Percentiles rank a stretch among this genome's conserved stretches.
phyloP scores from a whole-genome alignment of 805 yeast species.

The Isabelozyma rhagii region DNA sequence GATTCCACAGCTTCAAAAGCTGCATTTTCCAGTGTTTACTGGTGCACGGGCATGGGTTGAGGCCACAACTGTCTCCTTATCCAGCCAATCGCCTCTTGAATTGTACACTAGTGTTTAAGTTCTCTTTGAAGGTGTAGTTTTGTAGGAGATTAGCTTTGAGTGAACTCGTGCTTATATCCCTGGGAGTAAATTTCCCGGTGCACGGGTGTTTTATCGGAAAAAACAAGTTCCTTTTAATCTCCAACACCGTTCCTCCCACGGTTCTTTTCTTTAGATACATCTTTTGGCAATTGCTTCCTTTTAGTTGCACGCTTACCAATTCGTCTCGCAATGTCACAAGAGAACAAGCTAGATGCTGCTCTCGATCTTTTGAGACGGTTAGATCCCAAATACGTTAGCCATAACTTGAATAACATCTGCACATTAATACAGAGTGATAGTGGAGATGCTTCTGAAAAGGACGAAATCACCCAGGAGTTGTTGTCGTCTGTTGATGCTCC shows the following conservation, averaged over 20 bases:
- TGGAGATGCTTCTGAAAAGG: conserved; percentile 11
- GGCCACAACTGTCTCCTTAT: too few species aligned
- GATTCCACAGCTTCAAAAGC: too few species aligned
- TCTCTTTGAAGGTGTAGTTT: too few species aligned
- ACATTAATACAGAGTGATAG: conserved; percentile 25
- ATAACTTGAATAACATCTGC: conserved; percentile 35
- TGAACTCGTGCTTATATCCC: too few species aligned
- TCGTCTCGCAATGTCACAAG: conserved; percentile 18
- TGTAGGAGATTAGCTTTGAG: too few species aligned
- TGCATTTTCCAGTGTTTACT: too few species aligned
- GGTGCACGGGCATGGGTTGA: too few species aligned
- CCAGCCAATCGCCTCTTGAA: too few species aligned
- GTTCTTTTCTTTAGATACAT: background rate
- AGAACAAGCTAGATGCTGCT: conserved; percentile 37
- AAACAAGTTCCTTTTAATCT: background rate
- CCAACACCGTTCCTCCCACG: background rate
- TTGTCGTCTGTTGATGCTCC: conserved; percentile 88
- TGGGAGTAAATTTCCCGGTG: background rate
- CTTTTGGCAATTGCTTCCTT: background rate
- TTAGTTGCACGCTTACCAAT: background rate
- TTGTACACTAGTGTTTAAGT: too few species aligned
- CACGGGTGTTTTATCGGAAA: background rate
- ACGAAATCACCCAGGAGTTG: conserved; percentile 78
- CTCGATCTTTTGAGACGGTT: conserved; percentile 40
- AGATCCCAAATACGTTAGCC: conserved; percentile 33